Conservation (phyloP, 1,284 basidiomycete genomes). For the Irpex rosettiformis region DNA sequence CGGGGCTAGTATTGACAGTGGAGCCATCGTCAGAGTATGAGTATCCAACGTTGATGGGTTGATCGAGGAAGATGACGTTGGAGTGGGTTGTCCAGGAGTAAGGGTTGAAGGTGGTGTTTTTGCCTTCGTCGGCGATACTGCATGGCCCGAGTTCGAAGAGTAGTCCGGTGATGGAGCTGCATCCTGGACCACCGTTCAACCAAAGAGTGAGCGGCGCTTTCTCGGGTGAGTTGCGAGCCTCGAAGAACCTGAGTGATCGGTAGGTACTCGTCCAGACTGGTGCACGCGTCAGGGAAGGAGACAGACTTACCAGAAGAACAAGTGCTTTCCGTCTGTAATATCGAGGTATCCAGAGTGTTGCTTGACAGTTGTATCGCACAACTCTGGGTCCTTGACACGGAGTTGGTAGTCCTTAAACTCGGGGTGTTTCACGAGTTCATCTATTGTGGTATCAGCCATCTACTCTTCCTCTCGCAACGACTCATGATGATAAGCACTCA, state of each 20-base stretch:
- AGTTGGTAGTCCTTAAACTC: conserved; percentile 68
- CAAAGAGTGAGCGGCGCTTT: conserved; percentile 84
- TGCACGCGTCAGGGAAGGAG: conserved; percentile 22
- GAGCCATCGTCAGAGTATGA: conserved; percentile 77
- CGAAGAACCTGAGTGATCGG: conserved; percentile 69
- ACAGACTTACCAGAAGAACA: conserved; percentile 77
- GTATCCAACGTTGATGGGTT: conserved; percentile 87
- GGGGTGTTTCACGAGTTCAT: conserved; percentile 75
- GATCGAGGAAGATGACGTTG: conserved; percentile 79
- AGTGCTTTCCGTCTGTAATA: conserved; percentile 79
- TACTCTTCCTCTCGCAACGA: too few relatives aligned
- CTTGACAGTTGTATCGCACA: conserved; percentile 83
- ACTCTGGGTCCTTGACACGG: conserved; percentile 65
- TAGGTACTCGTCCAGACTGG: neutral
- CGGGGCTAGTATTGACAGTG: conserved; percentile 68
- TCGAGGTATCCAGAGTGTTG: conserved; percentile 91
- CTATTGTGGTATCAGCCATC: conserved; percentile 31
- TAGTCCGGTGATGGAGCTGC: conserved; percentile 73
- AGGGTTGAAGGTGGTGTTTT: conserved; percentile 68
- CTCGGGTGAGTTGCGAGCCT: conserved; percentile 69
- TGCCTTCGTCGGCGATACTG: conserved; percentile 63
- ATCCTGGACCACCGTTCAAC: conserved; percentile 86
- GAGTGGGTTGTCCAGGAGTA: conserved; percentile 32
- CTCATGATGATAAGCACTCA: conserved; percentile 31
- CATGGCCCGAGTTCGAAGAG: conserved; percentile 89